Conservation (phyloP, 176 grass and related monocot species). For the Poa pratensis region DNA sequence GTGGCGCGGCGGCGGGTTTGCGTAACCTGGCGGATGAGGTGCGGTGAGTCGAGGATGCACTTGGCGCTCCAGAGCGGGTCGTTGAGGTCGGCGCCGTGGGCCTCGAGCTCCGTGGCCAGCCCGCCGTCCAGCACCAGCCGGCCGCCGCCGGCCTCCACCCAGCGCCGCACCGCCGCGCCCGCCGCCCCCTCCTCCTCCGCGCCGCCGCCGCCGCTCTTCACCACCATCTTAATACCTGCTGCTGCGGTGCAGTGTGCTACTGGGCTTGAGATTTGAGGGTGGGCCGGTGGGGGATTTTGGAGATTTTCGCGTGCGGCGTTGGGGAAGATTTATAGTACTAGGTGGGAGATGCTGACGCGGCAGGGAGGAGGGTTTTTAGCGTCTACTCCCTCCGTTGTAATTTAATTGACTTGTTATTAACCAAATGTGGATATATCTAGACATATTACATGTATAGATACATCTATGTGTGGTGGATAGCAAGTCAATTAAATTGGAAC, state of each 20-base stretch:
- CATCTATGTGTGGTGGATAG: no score
- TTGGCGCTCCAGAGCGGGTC: slow-evolving; percentile 99
- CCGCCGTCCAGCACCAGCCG: slow-evolving; percentile 87
- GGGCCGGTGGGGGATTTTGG: slow-evolving; percentile 1
- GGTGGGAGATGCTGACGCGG: background rate
- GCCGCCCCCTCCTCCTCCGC: slow-evolving; percentile 20
- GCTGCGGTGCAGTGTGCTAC: background rate
- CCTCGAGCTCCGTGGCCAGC: slow-evolving; percentile 94
- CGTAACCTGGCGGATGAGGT: slow-evolving; percentile 60
- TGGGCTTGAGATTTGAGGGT: background rate
- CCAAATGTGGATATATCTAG: no score
- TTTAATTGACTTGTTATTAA: no score
- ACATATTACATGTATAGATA: no score
- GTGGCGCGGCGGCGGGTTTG: no score
- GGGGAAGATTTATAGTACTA: slow-evolving; percentile 36
- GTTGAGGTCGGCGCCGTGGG: slow-evolving; percentile 90
- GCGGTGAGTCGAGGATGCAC: slow-evolving; percentile 78
- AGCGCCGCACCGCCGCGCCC: slow-evolving; percentile 51
- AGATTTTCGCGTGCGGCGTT: background rate
- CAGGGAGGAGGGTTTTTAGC: no score
- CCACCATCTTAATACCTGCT: slow-evolving; percentile 24
- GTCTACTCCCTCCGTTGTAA: no score
- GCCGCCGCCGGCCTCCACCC: slow-evolving; percentile 52
- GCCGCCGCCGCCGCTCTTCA: slow-evolving; percentile 27
- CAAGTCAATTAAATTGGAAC: no score